Evolutionary conservation across 192 early-diverging fungal species (phyloP).

Genomic region (Coemansia sp.): DNA sequence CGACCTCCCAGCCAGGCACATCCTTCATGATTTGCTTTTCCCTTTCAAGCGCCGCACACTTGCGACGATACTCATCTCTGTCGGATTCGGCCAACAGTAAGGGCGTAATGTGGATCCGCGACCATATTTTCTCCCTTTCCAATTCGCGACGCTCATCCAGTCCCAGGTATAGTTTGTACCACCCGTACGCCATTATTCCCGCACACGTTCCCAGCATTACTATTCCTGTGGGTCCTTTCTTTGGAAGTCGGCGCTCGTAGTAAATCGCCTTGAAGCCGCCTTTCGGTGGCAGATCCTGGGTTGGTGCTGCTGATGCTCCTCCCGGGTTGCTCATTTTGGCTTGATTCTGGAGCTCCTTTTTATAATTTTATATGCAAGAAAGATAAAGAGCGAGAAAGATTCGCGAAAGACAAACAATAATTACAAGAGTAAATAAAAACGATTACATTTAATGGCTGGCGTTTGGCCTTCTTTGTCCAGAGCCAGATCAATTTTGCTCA

Average conservation of each 20-base stretch:
- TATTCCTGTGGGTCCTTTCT: slow-evolving; percentile 86
- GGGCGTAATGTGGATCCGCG: slow-evolving; percentile 88
- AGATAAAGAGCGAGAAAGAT: no score
- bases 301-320: slow-evolving; percentile 1
- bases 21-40: slow-evolving; percentile 90
- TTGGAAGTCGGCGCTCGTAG: slow-evolving; percentile 88
- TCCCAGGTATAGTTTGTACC: slow-evolving; percentile 60
- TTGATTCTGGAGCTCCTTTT: no score
- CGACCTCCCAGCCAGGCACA: slow-evolving; percentile 71
- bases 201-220: slow-evolving; percentile 75
- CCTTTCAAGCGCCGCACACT: slow-evolving; percentile 66
- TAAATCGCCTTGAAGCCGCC: slow-evolving; percentile 76
- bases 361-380: no score
- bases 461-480: no score
- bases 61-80: slow-evolving; percentile 85
- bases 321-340: slow-evolving; percentile 26
- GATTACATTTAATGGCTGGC: no score
- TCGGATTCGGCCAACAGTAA: slow-evolving; percentile 92
- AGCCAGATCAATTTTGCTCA: no score
- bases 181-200: slow-evolving; percentile 80
- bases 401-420: no score
- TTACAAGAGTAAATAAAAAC: no score
- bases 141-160: slow-evolving; percentile 69
- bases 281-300: slow-evolving; percentile 52
- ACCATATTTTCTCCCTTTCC: slow-evolving; percentile 90